Base-by-base conservation (phyloP, 441 rosid species). In the Gossypium davidsonii region DNA sequence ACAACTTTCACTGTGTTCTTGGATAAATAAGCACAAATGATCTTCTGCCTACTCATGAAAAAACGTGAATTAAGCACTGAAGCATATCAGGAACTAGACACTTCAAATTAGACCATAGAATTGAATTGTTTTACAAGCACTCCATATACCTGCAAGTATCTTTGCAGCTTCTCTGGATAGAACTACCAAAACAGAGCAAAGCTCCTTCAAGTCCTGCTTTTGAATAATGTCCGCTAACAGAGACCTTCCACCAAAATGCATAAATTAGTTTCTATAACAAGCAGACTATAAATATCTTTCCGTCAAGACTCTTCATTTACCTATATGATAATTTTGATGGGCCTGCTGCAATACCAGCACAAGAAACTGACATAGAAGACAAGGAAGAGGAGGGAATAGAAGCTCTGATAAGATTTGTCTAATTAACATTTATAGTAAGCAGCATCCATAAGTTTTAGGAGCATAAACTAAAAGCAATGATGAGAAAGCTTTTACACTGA, bases 211-310 rank as follows among this genome's bases (percentile, higher is more conserved):
- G 79, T 93, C 99, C 73, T 86, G 90, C 2, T 98, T 91, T 85
- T 92, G 92, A 77, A 96, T 92, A 75, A 92, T 90, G 79, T 91
- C 99, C 55, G 98, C 98, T 76, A 96, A 82, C 75, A 93, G 93
- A 53, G 98, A 93, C 89, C 99, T 96, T 82, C 77, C 80, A 79
- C 64, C 67, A 83, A 71, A 71, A 75, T 72, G 64, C 21, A 72
- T 60, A 82, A 14, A 67, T 85, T 67, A 89, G 91, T 69, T 78
- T 49, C 26, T 14, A 10, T 26, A 83, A 73, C 65, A 79, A 67
- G 73, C 67, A 82, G 10, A 70, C 56, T 61, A 73, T 39, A 52
- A 39, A 51, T 21, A 71, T 55, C 59, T 51, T 70, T 31, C 52
- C 31, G 56, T 67, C 9, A 82, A 74, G 37, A 73, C 48, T 61